Evolutionary conservation across 139 green algal species (phyloP), one percentile per base, ranked within the genome.

Genomic region (Monoraphidium neglectum): DNA sequence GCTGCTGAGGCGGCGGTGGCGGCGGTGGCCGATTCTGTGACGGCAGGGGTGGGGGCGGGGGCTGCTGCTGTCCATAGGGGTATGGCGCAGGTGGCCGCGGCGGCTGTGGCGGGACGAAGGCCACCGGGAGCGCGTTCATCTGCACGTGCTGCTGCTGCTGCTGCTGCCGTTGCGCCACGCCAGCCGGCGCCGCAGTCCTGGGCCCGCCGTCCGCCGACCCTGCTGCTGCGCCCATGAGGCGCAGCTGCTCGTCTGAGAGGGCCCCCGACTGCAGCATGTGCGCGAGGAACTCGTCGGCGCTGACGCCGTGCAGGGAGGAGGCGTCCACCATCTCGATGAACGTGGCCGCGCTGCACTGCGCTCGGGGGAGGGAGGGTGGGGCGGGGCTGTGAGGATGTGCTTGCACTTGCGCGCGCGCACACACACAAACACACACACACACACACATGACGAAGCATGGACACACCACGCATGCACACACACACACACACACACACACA

Each of bases 321-420:
- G 82, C 78, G 63, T 87, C 86, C 43, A 93, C 76, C 33, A 84
- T 93, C 79, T 94, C 90, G 13, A 94, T 75, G 74, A 94, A 94
- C 1, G 87, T 82, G 26, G 85, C 83, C 15, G 89, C 89, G 54
- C 82, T 85, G 75, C 79, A 83, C 78, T 84, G 75, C 60, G 68
- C 43, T 51, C 43, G 43, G 43, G 43, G 43, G 43, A 21, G 8
- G 43, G 43, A 12, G 43, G 8, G 43, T 8, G 43, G 43, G 43
- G 43, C 43, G 43, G 43, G 43, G 8, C 8, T 8, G 43, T 8
- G 8, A 21, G 4, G 54, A 15, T 13, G 12, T 8, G 54, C n/a
- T 62, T 10, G 54, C 26, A 30, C 15, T 35, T 62, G 54, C 54
- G 54, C 8, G 24, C 8, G 8, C 8, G 12, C 8, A 51, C 43